Evolutionary conservation across 2,329 filamentous ascomycete species (phyloP).

Genomic region (Chrysoporthe austroafricana): DNA sequence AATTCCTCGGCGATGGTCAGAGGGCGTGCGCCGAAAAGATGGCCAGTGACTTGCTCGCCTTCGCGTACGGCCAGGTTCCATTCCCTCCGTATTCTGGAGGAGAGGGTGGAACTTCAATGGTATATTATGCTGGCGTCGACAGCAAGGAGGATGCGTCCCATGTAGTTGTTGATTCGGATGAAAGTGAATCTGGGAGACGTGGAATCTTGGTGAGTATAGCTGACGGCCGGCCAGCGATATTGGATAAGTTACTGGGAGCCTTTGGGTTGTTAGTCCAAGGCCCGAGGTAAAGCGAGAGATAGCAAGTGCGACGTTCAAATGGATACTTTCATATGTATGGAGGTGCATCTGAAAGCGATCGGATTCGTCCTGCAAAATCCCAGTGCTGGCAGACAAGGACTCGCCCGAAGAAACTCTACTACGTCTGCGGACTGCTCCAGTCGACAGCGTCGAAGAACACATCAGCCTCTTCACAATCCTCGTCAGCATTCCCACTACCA

Average conservation of each 20-base stretch:
- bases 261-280: slow-evolving; percentile 25
- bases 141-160: slow-evolving; percentile 17
- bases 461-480: background rate
- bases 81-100: slow-evolving; percentile 15
- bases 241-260: slow-evolving; percentile 26
- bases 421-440: too few species aligned
- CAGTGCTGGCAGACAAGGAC: background rate
- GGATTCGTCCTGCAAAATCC: background rate
- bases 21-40: slow-evolving; percentile 38
- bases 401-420: too few species aligned
- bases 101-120: slow-evolving; percentile 11
- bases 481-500: too few species aligned
- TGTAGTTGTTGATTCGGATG: slow-evolving; percentile 5
- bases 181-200: slow-evolving; percentile 16
- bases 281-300: slow-evolving; percentile 1
- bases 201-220: slow-evolving; percentile 19
- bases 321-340: too few species aligned
- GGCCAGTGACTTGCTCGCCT: slow-evolving; percentile 43
- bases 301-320: too few species aligned
- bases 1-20: slow-evolving; percentile 41
- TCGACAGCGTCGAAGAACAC: background rate
- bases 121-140: slow-evolving; percentile 23
- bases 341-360: background rate
- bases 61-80: slow-evolving; percentile 41
- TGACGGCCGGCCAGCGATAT: slow-evolving; percentile 17